Base-by-base conservation (phyloP, 1,139 yeast species). In the Blastobotrys apis region DNA sequence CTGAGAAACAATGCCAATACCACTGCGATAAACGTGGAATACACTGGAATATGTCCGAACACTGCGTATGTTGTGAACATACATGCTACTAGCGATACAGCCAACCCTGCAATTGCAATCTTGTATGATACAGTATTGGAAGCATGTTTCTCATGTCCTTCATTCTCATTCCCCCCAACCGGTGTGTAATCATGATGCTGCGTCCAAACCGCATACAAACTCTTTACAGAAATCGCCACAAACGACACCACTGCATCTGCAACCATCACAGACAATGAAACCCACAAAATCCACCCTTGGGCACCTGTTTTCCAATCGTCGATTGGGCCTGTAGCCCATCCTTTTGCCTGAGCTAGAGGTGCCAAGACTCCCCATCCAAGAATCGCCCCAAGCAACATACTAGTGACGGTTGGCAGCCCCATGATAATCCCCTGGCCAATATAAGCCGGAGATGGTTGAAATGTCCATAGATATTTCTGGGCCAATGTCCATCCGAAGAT, bases 201-300 rank as follows among this genome's bases (percentile, higher is more conserved):
- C 20, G 37, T 25, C 30, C 44, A 45, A 41, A 45, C 46, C 20
- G 45, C 23, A 16, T 44, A 37, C 10, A 56, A 25, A 10, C 60
- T 54, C 22, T 49, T 53, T 35, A 65, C 57, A 0, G 81, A 71
- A 13, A 88, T 79, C 2, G 84, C 83, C 1, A 78, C 52, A 55
- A 92, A 84, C 0, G 95, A 84, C 1, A 90, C 87, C 10, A 87
- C 70, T 3, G 96, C 85, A 61, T 92, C 98, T 42, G 87, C 82
- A 21, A 92, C 85, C 98, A 92, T 92, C 33, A 88, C 88, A 29
- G 96, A 81, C 55, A 92, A 74, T 62, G 95, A 82, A 48, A 88
- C 72, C 98, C 98, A 92, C 59, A 92, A 71, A 45, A 92, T 86
- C 98, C 98, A 92, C 12, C 98, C 98, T 60, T 92, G 97, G 1